Base-by-base conservation (phyloP, 108 stramenopile genomes). In the Pseudonitzschia multistriata region DNA sequence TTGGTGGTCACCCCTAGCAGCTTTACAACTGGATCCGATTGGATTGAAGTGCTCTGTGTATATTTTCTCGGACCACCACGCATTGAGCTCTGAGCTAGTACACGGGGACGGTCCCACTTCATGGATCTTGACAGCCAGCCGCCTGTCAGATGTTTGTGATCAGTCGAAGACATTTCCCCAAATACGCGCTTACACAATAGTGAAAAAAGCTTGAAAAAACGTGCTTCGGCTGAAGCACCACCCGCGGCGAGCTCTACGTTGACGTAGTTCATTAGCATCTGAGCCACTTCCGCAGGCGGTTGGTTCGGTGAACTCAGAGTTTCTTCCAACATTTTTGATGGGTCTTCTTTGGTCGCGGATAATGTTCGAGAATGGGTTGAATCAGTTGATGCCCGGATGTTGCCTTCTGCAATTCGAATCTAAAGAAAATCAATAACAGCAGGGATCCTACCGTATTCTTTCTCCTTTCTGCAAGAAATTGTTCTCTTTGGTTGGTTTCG, bases 221-320 rank as follows among this genome's bases (percentile, higher is more conserved):
- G 83, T 27, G 67, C 63, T 66, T 94, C 93, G 28, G 93, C 87
- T 2, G 78, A 62, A n/a, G 83, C 48, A 1, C 93, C 93, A 7
- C 92, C 92, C 15, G 83, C 86, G 28, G 87, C 83, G 6, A 94
- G 73, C 72, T 91, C 90, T 36, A 80, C 76, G 35, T 86, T 76
- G 13, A 94, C 66, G 76, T 88, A 94, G 34, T 86, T 79, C 37
- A 91, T 83, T 50, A 94, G 70, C 62, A 85, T 83, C 36, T 83
- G 71, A 10, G 90, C 90, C 24, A 83, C 82, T 28, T 94, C 93
- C 33, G 79, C 66, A 36, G 93, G 90, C n/a, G 86, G 74, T 35
- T 80, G 75, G 14, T 78, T 85, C 0, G 73, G 33, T 22, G 76
- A 78, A 54, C 62, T 66, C 30, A 85, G 62, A 11, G 80, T 62